Conservation (phyloP, 768 basidiomycete genomes). For the Boletales sp. region DNA sequence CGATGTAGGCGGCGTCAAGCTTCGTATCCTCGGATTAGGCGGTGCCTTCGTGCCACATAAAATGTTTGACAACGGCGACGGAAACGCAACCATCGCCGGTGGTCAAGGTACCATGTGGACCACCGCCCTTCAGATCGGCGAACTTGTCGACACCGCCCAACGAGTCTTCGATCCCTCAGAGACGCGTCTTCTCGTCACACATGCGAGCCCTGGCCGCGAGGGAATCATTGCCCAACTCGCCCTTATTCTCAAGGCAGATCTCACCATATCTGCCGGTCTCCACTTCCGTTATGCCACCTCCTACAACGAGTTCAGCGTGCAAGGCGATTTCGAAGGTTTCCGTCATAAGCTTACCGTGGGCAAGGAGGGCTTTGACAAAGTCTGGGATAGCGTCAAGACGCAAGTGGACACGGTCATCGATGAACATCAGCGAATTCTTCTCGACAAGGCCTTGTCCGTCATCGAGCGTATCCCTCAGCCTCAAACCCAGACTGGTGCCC, state of each 20-base stretch:
- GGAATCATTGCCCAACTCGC: conserved; percentile 90
- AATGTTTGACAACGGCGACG: conserved; percentile 92
- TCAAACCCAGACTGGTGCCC: conserved; percentile 35
- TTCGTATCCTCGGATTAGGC: conserved; percentile 92
- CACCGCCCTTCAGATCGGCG: conserved; percentile 94
- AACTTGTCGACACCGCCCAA: conserved; percentile 96
- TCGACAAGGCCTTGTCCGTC: conserved; percentile 87
- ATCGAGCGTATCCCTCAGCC: conserved; percentile 73
- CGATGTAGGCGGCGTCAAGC: conserved; percentile 89
- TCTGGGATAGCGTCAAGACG: conserved; percentile 91
- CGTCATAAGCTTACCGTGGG: conserved; percentile 73
- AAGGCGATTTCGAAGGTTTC: conserved; percentile 85
- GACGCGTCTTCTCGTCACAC: conserved; percentile 90
- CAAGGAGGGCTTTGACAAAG: conserved; percentile 80
- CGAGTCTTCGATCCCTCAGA: conserved; percentile 90
- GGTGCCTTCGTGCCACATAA: conserved; percentile 95
- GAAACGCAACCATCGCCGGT: conserved; percentile 94
- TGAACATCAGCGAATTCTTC: conserved; percentile 79
- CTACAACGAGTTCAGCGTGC: conserved; percentile 96
- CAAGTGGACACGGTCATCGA: conserved; percentile 93
- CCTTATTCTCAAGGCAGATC: conserved; percentile 88
- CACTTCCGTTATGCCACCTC: conserved; percentile 97
- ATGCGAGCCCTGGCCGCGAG: conserved; percentile 89
- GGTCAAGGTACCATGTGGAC: conserved; percentile 99
- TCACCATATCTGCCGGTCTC: conserved; percentile 90